Evolutionary conservation across 768 basidiomycete species (phyloP), one percentile per base, ranked within the genome.

Genomic region (Termitomyces sp.): DNA sequence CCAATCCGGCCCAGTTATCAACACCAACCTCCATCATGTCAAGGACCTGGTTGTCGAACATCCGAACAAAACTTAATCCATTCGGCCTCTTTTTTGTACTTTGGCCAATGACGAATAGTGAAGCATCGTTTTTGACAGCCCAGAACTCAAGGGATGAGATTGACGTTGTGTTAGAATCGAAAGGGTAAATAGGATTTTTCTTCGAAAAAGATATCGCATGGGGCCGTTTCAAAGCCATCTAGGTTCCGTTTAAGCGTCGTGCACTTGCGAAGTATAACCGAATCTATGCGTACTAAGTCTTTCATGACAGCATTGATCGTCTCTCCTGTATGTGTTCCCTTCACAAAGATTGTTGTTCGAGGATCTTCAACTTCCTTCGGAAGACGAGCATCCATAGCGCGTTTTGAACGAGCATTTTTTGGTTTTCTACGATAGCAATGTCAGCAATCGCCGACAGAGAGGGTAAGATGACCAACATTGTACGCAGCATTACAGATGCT

Each of bases 11-110:
- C 68, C 87, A 94, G 47, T 76, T 81, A 55, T 94, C 91, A 30
- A 98, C 86, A 1, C 96, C 95, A 9, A 97, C 75, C 75, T 98
- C 97, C 59, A 93, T 83, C 93, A 98, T 96, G 72, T 99, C 97
- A 67, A 98, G 75, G 38, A 98, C 83, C 68, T 84, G 78, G 44
- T 85, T 81, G 63, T 97, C 89, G 64, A 87, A 98, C 82, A 88
- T 95, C 57, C 97, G 77, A 6, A 87, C 90, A 67, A 98, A 84
- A 0, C 89, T 85, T 61, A 99, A 72, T 28, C 90, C 87, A 66
- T 98, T 81, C 8, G 96, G 97, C 54, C 95, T 79, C 70, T 99
- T 99, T 75, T 99, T 99, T 30, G 88, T 92, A 67, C 88, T 93
- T 67, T 95, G 89, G 1, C 94, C 97, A 36, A 97, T 75, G 13